Conservation (phyloP, 257 asterid species). For the Phtheirospermum japonicum region DNA sequence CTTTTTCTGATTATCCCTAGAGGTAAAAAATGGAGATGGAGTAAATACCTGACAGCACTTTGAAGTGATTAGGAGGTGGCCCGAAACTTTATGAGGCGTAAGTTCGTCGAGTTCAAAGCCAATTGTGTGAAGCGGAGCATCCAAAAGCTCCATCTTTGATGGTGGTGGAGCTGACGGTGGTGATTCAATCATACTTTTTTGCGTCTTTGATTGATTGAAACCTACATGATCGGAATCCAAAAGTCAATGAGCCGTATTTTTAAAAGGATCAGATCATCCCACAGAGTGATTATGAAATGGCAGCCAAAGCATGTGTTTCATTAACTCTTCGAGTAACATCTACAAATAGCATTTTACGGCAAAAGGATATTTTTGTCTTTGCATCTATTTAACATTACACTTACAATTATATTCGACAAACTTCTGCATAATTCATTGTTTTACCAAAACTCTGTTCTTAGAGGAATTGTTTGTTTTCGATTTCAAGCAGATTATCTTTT, state of each 20-base stretch:
- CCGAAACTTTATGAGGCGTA: constrained; percentile 59
- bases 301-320: too few species aligned
- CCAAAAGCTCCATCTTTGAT: constrained; percentile 48
- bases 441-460: constrained; percentile 2
- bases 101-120: constrained; percentile 80
- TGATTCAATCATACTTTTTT: constrained; percentile 24
- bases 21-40: too few species aligned
- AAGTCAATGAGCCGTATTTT: too few species aligned
- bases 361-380: too few species aligned
- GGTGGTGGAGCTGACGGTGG: neutral
- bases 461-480: neutral
- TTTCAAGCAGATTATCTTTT: neutral
- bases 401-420: neutral
- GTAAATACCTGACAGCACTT: constrained; percentile 66
- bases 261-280: too few species aligned
- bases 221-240: too few species aligned
- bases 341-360: too few species aligned
- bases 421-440: neutral
- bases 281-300: too few species aligned
- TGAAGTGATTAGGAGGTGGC: constrained; percentile 53
- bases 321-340: too few species aligned
- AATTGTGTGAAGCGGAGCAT: constrained; percentile 53
- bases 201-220: constrained; percentile 5
- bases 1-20: neutral
- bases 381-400: too few species aligned